Evolutionary conservation across 148 eudicot genomes (phyloP).

Genomic region (Cornus kousa): DNA sequence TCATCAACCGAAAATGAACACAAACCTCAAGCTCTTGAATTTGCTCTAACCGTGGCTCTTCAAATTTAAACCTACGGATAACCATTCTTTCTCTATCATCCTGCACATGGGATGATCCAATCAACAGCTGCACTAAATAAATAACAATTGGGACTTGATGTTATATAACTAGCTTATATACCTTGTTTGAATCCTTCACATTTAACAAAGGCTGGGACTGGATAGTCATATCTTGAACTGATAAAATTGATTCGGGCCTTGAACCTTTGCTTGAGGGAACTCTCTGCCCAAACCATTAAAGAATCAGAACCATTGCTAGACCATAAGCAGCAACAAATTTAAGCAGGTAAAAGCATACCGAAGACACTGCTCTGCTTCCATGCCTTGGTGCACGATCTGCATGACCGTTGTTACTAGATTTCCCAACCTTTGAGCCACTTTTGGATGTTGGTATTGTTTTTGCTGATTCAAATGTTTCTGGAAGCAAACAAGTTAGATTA

Average conservation of each 20-base stretch:
- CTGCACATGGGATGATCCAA: constrained; percentile 36
- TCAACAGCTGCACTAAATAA: constrained; percentile 12
- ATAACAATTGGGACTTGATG: neutral
- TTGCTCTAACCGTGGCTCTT: constrained; percentile 93
- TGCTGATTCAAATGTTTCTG: constrained; percentile 62
- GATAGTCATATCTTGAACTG: constrained; percentile 77
- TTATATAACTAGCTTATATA: constrained; percentile 10
- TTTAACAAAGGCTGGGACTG: constrained; percentile 86
- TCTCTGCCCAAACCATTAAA: constrained; percentile 45
- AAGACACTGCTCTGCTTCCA: constrained; percentile 61
- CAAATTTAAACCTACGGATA: constrained; percentile 90
- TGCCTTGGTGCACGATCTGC: constrained; percentile 64
- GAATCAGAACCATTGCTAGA: neutral
- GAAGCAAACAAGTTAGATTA: constrained; percentile 7
- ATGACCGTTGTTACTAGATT: constrained; percentile 45
- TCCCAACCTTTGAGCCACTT: constrained; percentile 51
- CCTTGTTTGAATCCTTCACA: constrained; percentile 94
- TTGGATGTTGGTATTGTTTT: constrained; percentile 54
- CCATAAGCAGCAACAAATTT: neutral
- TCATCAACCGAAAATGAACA: neutral
- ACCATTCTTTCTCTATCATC: constrained; percentile 92
- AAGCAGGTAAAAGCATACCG: constrained; percentile 44
- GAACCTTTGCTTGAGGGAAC: constrained; percentile 53
- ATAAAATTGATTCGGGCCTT: constrained; percentile 70
- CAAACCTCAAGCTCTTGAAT: constrained; percentile 98